Base-by-base conservation (phyloP, 2,329 filamentous ascomycete genomes). In the Lecanicillium sp. region DNA sequence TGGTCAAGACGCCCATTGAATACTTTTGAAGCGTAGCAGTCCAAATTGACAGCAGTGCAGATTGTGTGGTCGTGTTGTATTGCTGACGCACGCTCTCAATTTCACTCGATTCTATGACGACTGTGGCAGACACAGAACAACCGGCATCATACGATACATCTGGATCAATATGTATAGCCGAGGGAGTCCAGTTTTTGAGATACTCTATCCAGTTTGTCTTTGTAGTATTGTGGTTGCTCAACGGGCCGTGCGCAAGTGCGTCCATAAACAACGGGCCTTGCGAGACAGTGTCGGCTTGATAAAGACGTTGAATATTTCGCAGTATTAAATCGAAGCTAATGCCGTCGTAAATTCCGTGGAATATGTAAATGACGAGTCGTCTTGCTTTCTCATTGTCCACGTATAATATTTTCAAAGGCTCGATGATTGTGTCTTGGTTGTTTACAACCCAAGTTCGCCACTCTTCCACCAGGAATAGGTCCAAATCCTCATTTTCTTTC, bases 281-380 rank as follows among this genome's bases (percentile, higher is more conserved):
- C 1, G 53, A 1, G 3, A 48, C 28, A 42, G 50, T 7, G 33
- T 49, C 17, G 3, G 37, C 37, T 3, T 27, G 12, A 30, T 57
- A 57, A 7, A 48, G 33, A 8, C 35, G 30, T 19, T 51, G 13
- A 52, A 94, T 65, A 15, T 69, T 60, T 3, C 72, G 55, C 15
- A 94, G 67, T 29, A 94, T 68, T 17, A 86, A 56, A 2, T 73
- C 69, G 29, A 94, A 71, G 44, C 87, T 90, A 46, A 75, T 82
- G 2, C 87, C 89, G 57, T 95, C 89, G 49, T 95, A 95, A 0
- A 95, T 58, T 0, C 75, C 87, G 54, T 95, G 89, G 59, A 95
- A 94, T 1, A 94, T 79, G 33, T 83, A 73, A 3, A 94, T 51
- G 3, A 69, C 59, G 22, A 94, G 58, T 0, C 68, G 45, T 6